These are phyloP conservation scores for Sporothrix inflata DNA, from an alignment of 2,329 filamentous ascomycete genomes.

Conservation along the genomic window DNA sequence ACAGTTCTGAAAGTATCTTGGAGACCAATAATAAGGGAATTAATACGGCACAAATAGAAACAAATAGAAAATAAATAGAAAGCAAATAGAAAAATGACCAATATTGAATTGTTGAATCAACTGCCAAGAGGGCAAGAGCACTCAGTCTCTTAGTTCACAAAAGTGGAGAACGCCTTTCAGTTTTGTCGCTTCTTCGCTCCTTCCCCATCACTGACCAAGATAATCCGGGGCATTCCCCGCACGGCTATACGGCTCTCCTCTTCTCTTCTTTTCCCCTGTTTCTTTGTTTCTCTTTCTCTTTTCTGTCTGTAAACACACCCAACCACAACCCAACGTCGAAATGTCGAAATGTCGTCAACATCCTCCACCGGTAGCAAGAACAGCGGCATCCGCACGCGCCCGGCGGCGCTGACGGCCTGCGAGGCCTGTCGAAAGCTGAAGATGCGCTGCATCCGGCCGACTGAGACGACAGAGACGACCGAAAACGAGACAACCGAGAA, in stretches of 20 bases:
- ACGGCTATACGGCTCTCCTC: no score
- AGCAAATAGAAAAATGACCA: no score
- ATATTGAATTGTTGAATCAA: no score
- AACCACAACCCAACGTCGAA: neutral
- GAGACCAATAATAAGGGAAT: neutral
- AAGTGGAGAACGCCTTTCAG: no score
- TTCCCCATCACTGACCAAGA: neutral
- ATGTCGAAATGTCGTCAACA: neutral
- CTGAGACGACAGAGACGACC: no score
- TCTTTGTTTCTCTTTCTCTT: no score
- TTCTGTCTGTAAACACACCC: no score
- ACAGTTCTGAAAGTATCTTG: neutral
- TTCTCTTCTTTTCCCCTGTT: neutral
- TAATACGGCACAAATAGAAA: neutral
- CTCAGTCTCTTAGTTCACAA: no score
- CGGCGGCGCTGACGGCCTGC: slow-evolving; percentile 16
- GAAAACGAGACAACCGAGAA: no score
- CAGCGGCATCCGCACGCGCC: neutral
- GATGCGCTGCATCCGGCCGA: slow-evolving; percentile 16
- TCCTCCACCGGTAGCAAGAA: neutral
- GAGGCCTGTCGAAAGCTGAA: slow-evolving; percentile 16
- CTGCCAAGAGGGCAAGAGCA: no score
- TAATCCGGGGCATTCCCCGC: slow-evolving; percentile 10
- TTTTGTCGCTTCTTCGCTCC: no score
- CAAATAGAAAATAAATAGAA: no score